phyloP scores from a whole-genome alignment of 2,329 filamentous ascomycete genomes.

The Stagonosporopsis tanaceti region DNA sequence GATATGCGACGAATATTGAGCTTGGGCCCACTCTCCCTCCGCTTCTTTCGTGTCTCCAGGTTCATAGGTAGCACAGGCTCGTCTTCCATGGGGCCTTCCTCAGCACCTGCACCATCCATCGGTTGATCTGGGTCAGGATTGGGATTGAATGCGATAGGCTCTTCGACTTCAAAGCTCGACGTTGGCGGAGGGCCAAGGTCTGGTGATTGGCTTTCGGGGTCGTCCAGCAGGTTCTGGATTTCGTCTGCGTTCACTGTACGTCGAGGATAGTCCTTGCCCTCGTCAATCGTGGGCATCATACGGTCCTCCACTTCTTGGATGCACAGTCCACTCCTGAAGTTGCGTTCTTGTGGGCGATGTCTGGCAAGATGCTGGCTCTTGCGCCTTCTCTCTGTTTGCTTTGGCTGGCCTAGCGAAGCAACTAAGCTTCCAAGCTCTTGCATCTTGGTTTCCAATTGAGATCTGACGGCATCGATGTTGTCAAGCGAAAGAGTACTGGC shows the following conservation, averaged over 20 bases:
- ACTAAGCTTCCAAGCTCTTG: conserved; percentile 74
- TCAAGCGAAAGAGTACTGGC: conserved; percentile 67
- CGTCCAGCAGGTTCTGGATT: conserved; percentile 62
- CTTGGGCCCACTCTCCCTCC: conserved; percentile 60
- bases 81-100: conserved; percentile 46
- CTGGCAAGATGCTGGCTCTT: conserved; percentile 61
- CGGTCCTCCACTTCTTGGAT: conserved; percentile 58
- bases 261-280: conserved; percentile 73
- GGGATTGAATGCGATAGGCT: conserved; percentile 56
- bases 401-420: conserved; percentile 64
- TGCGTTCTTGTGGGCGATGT: conserved; percentile 62
- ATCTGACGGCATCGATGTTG: conserved; percentile 73
- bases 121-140: conserved; percentile 32
- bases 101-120: conserved; percentile 42
- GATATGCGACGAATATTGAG: conserved; percentile 53
- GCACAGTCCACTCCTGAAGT: conserved; percentile 59
- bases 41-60: conserved; percentile 61
- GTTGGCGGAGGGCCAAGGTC: conserved; percentile 70
- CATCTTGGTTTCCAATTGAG: conserved; percentile 75
- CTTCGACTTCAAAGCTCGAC: conserved; percentile 60
- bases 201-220: conserved; percentile 67
- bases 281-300: conserved; percentile 71
- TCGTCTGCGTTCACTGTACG: conserved; percentile 72
- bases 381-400: conserved; percentile 33
- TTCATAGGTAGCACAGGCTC: conserved; percentile 54